Percentiles rank a stretch among this genome's conserved stretches.
Conservation (phyloP, 176 grass and related monocot species). For the Carex scoparia region DNA sequence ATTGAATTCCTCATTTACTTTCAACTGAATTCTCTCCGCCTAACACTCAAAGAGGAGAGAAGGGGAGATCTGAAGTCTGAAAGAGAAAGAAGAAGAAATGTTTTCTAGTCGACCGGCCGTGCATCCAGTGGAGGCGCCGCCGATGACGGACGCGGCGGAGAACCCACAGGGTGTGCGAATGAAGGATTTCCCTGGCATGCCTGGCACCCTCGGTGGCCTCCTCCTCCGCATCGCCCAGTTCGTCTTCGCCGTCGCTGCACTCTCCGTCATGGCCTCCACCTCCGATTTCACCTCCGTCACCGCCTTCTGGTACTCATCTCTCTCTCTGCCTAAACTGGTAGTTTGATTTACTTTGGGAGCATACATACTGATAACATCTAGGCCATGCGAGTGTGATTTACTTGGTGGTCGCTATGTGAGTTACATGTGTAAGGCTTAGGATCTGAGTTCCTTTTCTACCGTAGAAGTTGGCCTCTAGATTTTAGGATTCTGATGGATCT, state of each 20-base stretch:
- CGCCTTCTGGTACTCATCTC: constrained; percentile 59
- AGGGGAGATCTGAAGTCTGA: constrained; percentile 11
- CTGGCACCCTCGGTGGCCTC: constrained; percentile 55
- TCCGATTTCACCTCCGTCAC: constrained; percentile 70
- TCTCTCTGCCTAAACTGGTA: not conserved
- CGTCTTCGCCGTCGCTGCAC: constrained; percentile 52
- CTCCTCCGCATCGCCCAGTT: constrained; percentile 64
- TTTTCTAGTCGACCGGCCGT: constrained; percentile 76
- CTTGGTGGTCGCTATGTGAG: not conserved
- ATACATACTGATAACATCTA: not conserved
- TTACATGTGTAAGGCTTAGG: not conserved
- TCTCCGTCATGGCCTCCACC: constrained; percentile 73
- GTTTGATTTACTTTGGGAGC: not conserved
- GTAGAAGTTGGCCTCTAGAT: not conserved
- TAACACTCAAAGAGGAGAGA: not conserved
- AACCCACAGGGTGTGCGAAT: constrained; percentile 53
- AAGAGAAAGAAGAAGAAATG: constrained; percentile 30
- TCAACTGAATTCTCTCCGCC: not conserved
- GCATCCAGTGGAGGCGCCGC: constrained; percentile 90
- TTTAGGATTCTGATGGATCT: not conserved
- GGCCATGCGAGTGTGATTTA: not conserved
- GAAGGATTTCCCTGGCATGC: constrained; percentile 81
- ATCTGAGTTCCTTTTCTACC: not conserved
- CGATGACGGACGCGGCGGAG: constrained; percentile 50
- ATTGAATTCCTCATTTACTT: not conserved